Base-by-base conservation (phyloP, 805 yeast genomes). In the Metschnikowia lochheadii region DNA sequence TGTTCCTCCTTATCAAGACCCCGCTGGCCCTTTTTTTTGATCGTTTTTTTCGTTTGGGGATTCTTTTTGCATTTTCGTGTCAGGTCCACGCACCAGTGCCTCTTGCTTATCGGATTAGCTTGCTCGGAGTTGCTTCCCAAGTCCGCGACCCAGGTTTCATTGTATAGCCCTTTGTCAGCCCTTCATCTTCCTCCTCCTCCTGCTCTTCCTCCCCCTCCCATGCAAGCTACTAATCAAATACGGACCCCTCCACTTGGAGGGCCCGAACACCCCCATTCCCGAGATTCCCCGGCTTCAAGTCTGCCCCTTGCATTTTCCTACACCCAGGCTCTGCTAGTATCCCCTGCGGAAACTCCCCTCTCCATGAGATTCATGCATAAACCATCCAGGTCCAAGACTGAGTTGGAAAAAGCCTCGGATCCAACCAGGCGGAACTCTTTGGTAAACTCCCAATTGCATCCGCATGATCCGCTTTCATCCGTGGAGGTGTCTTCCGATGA, bases 291-390 rank as follows among this genome's bases (percentile, higher is more conserved):
- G 15, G 38, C 10, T 6, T 32, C 45, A 18, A n/a, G n/a, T 14
- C 38, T 42, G 45, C 34, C 40, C 33, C 40, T 36, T 23, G 26
- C 47, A 31, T 44, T 10, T 11, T 31, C 40, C 23, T 23, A 44
- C 33, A 36, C 31, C 29, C 33, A 35, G 20, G 26, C 40, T 18
- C n/a, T 36, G n/a, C 47, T 35, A 14, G 47, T 17, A 26, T 36
- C 40, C 17, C 35, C 40, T 49, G 50, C 50, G n/a, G 49, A 40
- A 13, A 49, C 55, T 13, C 66, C 70, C 11, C 60, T 64, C 21
- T 68, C 73, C 3, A 59, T 73, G 61, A 63, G 64, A 45, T 65
- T 70, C 51, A 65, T 72, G 54, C 76, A 72, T 53, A 70, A 67
- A 50, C 78, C 78, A 13, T 57, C 68, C 23, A 54, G 77, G 38